Percentiles rank a stretch among this genome's conserved stretches.
These are phyloP conservation scores for Nectriaceae sp. DNA, from an alignment of 2,329 filamentous ascomycete species.

Conservation along the genomic window DNA sequence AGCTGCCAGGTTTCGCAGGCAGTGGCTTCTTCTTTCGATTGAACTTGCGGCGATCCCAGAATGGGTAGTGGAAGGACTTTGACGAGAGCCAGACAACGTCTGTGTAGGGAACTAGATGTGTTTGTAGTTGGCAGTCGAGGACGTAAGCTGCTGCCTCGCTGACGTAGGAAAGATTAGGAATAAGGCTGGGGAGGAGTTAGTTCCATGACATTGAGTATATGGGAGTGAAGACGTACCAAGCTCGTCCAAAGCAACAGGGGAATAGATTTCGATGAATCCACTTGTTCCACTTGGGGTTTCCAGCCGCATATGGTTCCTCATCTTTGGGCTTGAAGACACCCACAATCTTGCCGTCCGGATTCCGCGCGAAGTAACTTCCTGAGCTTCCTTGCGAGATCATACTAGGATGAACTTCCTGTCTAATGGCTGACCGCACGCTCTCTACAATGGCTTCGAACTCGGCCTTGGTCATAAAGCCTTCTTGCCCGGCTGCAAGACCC, in stretches of 20 bases:
- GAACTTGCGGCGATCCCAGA: conserved; percentile 89
- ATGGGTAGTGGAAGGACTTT: conserved; percentile 97
- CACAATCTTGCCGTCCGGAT: conserved; percentile 88
- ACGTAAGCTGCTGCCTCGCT: conserved; percentile 97
- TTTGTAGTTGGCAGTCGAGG: conserved; percentile 85
- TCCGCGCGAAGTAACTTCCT: conserved; percentile 95
- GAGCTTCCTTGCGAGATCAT: conserved; percentile 98
- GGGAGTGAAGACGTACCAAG: conserved; percentile 59
- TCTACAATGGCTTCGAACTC: conserved; percentile 90
- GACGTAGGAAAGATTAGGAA: conserved; percentile 96
- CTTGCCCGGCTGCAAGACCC: conserved; percentile 63
- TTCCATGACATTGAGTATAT: neutral
- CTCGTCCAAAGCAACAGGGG: conserved; percentile 93
- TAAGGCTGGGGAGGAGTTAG: conserved; percentile 58
- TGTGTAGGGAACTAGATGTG: conserved; percentile 92
- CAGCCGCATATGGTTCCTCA: conserved; percentile 94
- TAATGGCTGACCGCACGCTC: conserved; percentile 86
- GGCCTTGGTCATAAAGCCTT: conserved; percentile 70
- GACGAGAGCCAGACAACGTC: conserved; percentile 93
- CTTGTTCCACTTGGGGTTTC: conserved; percentile 99
- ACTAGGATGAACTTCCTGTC: conserved; percentile 86
- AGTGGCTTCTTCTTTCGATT: conserved; percentile 85
- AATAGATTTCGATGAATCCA: conserved; percentile 99
- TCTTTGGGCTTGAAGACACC: conserved; percentile 99
- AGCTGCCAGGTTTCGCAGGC: conserved; percentile 90